These are phyloP conservation scores for Trichoderma gamsii DNA, from an alignment of 495 filamentous ascomycete species.

Conservation along the genomic window DNA sequence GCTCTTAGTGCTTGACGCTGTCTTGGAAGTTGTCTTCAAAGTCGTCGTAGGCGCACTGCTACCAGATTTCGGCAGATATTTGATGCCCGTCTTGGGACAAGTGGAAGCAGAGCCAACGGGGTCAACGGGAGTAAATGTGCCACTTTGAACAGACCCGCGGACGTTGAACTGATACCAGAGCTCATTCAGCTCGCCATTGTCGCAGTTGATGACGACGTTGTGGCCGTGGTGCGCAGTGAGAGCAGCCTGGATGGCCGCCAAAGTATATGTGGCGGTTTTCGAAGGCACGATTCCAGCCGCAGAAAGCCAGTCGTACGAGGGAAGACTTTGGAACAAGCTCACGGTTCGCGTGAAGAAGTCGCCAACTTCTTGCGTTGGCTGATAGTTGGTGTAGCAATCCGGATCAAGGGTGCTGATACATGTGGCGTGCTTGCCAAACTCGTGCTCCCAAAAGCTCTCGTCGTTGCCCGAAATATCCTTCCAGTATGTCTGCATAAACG, in stretches of 20 bases:
- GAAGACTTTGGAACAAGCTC: constrained; percentile 48
- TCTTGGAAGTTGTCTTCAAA: neutral
- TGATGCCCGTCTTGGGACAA: constrained; percentile 27
- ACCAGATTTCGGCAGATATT: constrained; percentile 28
- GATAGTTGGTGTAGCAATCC: constrained; percentile 59
- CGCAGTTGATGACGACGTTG: constrained; percentile 58
- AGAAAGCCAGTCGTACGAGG: constrained; percentile 49
- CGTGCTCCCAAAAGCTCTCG: constrained; percentile 69
- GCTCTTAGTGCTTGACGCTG: neutral
- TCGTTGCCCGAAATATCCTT: constrained; percentile 48
- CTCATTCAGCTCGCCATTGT: constrained; percentile 52
- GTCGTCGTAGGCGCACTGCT: constrained; percentile 19
- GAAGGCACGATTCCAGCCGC: constrained; percentile 58
- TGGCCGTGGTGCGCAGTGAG: constrained; percentile 52
- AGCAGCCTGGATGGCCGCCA: constrained; percentile 53
- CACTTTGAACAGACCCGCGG: constrained; percentile 60
- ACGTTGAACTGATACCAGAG: constrained; percentile 79
- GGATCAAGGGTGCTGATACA: constrained; percentile 61
- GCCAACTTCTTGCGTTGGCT: constrained; percentile 45
- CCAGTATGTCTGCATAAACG: constrained; percentile 74
- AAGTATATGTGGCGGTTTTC: constrained; percentile 52
- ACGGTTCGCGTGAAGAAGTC: constrained; percentile 53
- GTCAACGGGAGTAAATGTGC: constrained; percentile 52
- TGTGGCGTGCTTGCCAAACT: constrained; percentile 76
- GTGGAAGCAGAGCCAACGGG: constrained; percentile 15